phyloP scores from a whole-genome alignment of 1,284 basidiomycete genomes.

The Austropuccinia psidii region DNA sequence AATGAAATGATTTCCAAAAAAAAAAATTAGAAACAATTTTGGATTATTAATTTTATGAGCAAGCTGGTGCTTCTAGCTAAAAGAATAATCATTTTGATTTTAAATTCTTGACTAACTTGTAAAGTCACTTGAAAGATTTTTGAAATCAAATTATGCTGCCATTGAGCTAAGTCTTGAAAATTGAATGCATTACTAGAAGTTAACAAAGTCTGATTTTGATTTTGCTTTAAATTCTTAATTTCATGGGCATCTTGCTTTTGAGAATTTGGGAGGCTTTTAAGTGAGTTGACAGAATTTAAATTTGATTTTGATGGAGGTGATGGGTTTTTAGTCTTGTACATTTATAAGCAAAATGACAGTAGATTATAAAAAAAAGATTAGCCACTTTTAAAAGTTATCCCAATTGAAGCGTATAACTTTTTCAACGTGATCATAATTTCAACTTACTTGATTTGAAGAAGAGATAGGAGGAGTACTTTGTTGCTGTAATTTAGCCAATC shows the following conservation, averaged over 20 bases:
- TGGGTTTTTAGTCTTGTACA: no score
- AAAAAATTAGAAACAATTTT: not conserved
- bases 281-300: no score
- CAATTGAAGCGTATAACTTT: no score
- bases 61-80: not conserved
- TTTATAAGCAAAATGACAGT: no score
- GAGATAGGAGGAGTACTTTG: not conserved
- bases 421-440: no score
- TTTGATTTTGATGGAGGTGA: not conserved
- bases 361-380: no score
- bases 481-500: slow-evolving; percentile 29
- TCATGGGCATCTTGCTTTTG: no score
- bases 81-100: not conserved
- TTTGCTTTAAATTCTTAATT: no score
- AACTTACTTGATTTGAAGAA: not conserved
- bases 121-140: slow-evolving; percentile 26
- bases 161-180: slow-evolving; percentile 12
- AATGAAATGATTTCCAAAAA: not conserved
- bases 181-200: no score
- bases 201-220: no score
- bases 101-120: slow-evolving; percentile 5
- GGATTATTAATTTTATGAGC: not conserved
- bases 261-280: no score
- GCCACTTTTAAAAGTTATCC: no score
- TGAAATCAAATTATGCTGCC: slow-evolving; percentile 28